Evolutionary conservation across 2,329 filamentous ascomycete species (phyloP).

Genomic region (Cercospora sesami): DNA sequence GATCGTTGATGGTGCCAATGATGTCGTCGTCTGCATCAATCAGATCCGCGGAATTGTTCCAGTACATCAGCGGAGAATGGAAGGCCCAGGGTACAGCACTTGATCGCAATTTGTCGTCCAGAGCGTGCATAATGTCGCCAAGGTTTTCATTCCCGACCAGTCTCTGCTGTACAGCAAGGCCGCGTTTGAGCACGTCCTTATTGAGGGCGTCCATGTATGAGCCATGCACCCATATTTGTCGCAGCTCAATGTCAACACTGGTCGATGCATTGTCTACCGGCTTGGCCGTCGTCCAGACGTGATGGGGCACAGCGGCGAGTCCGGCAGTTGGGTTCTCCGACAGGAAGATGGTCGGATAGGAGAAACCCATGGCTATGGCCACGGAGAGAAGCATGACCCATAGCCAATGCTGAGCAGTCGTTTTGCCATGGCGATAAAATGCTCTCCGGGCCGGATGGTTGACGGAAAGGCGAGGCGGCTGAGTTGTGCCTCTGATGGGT

Average conservation of each 20-base stretch:
- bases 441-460: constrained; percentile 64
- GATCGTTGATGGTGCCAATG: constrained; percentile 67
- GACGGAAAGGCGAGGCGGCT: constrained; percentile 65
- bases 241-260: constrained; percentile 73
- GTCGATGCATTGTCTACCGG: constrained; percentile 40
- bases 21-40: constrained; percentile 64
- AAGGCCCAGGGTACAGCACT: constrained; percentile 66
- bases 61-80: constrained; percentile 80
- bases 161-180: constrained; percentile 68
- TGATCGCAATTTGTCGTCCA: constrained; percentile 34
- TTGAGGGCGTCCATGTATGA: constrained; percentile 76
- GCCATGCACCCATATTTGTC: constrained; percentile 78
- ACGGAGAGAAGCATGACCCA: constrained; percentile 73
- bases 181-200: constrained; percentile 62
- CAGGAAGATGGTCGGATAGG: constrained; percentile 74
- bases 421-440: constrained; percentile 69
- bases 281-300: constrained; percentile 68
- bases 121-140: constrained; percentile 24
- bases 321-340: constrained; percentile 70
- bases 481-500: constrained; percentile 74
- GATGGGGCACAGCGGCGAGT: constrained; percentile 70
- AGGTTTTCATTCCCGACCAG: constrained; percentile 56
- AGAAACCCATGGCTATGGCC: constrained; percentile 66
- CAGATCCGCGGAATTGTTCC: constrained; percentile 64
- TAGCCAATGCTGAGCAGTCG: constrained; percentile 71